phyloP scores from a whole-genome alignment of 1,284 basidiomycete genomes.

The Rhodotorula sp. region DNA sequence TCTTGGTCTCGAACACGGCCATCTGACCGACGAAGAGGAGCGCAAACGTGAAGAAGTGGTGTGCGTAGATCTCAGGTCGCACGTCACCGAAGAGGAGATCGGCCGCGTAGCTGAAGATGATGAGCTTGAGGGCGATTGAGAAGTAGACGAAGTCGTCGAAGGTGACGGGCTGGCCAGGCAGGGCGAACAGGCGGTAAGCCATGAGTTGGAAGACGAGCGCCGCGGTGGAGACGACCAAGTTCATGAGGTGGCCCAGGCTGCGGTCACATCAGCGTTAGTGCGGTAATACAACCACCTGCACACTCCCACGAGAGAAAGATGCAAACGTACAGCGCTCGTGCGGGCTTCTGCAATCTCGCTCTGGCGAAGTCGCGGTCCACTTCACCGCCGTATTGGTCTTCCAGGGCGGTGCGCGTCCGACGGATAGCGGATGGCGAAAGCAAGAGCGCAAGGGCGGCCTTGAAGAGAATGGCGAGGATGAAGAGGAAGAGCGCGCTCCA shows the following conservation, averaged over 20 bases:
- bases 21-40: constrained; percentile 26
- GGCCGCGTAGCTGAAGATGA: constrained; percentile 11
- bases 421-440: background rate
- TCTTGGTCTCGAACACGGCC: constrained; percentile 3
- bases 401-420: background rate
- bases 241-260: constrained; percentile 29
- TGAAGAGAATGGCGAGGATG: no score
- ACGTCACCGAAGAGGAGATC: constrained; percentile 20
- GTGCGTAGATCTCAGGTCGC: constrained; percentile 11
- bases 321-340: background rate
- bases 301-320: no score
- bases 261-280: no score
- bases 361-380: background rate
- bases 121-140: constrained; percentile 9
- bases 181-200: constrained; percentile 14
- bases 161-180: constrained; percentile 12
- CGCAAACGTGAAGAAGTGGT: constrained; percentile 28
- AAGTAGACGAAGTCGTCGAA: background rate
- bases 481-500: no score
- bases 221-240: constrained; percentile 6
- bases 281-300: no score
- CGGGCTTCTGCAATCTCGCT: constrained; percentile 5
- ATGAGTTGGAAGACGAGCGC: constrained; percentile 9
- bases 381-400: background rate
- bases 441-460: background rate